A percentile compares a stretch with the other conserved stretches of the same genome.
phyloP scores from a whole-genome alignment of 768 basidiomycete genomes.

The Pisolithus microcarpus region DNA sequence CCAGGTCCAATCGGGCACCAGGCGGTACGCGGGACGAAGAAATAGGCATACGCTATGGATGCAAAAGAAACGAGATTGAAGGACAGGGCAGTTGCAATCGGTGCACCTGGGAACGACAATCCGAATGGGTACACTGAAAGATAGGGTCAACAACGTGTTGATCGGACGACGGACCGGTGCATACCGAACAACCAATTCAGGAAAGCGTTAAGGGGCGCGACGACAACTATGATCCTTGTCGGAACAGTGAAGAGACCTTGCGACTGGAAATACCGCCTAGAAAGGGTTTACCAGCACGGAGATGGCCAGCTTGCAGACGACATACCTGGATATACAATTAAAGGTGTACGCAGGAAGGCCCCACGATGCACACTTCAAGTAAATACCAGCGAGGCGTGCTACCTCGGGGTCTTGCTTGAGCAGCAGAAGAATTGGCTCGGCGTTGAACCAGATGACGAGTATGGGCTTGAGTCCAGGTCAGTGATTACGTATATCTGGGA shows the following conservation, averaged over 20 bases:
- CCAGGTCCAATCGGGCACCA: constrained; percentile 71
- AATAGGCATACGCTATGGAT: constrained; percentile 57
- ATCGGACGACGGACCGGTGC: constrained; percentile 8
- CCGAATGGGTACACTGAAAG: constrained; percentile 43
- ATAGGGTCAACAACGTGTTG: constrained; percentile 1
- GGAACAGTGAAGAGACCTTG: constrained; percentile 84
- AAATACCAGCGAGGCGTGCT: constrained; percentile 65
- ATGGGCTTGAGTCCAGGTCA: constrained; percentile 35
- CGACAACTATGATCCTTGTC: constrained; percentile 71
- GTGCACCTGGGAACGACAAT: constrained; percentile 89
- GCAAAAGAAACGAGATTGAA: constrained; percentile 75
- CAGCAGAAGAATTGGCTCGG: constrained; percentile 68
- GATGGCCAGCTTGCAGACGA: neutral
- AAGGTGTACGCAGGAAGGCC: constrained; percentile 74
- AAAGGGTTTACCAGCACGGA: neutral
- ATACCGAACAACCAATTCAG: constrained; percentile 82
- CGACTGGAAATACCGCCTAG: constrained; percentile 58
- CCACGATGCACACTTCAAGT: constrained; percentile 68
- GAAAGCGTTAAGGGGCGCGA: constrained; percentile 80
- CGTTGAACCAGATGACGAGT: constrained; percentile 70
- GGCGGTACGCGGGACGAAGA: constrained; percentile 59
- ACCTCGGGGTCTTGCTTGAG: constrained; percentile 81
- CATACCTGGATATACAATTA: constrained; percentile 46
- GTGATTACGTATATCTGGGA: neutral
- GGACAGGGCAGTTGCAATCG: constrained; percentile 80